Evolutionary conservation across 148 eudicot species (phyloP), one percentile per base, ranked within the genome.

Genomic region (Beta vulgaris): DNA sequence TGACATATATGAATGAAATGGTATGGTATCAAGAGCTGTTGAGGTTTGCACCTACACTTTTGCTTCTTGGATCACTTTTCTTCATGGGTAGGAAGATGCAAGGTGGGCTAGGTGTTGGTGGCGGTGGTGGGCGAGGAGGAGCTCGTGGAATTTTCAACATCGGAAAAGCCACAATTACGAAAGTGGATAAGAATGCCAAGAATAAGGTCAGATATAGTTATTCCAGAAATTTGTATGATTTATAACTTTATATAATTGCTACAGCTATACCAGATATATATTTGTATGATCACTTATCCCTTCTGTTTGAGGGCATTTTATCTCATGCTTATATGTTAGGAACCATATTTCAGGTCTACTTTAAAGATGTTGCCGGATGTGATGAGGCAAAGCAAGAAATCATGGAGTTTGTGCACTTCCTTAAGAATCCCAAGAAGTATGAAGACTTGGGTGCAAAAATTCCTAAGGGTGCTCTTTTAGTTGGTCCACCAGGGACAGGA

Each of bases 401-500:
- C 59, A 88, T 88, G 93, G 93, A 90, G 81, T 90, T 93, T 60
- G 97, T 93, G 80, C 97, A 93, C 85, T 93, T 93, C 84, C 94
- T 91, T 25, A 89, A 93, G 85, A 93, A 89, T 72, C 98, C 97
- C 0, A 90, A 90, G 80, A 91, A 90, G 82, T 90, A 91, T 34
- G 93, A 88, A 83, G 91, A 86, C 6, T 73, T 90, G 72, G 98
- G 98, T 19, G 98, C 96, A 18, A 94, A 90, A 81, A 90, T 94
- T 69, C 98, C 98, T 0, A 91, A 90, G 85, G 98, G 98, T 26
- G 97, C 93, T 65, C 88, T 94, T 14, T 82, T 94, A 79, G 98
- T 94, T 25, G 98, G 98, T 55, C 97, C 98, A 59, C 98, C 98
- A 29, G 98, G 98, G 48, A 94, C 98, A 0, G 98, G 98, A 40